A percentile compares a stretch with the other conserved stretches of the same genome.
phyloP scores from a whole-genome alignment of 495 filamentous ascomycete species.

The Aspergillus homomorphus region DNA sequence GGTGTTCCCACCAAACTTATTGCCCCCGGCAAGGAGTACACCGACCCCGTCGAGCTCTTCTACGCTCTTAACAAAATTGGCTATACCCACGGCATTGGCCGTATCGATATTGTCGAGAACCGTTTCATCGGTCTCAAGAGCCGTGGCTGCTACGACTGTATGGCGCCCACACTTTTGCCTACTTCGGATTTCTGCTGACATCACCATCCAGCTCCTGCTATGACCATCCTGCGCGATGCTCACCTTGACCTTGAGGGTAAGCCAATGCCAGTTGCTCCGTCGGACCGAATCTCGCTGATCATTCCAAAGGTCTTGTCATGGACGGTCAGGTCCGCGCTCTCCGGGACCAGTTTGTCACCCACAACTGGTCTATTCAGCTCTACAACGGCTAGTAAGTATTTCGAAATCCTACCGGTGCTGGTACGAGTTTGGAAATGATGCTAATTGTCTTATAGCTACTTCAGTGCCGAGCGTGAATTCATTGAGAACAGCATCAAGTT shows the following conservation, averaged over 20 bases:
- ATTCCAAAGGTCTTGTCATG: slow-evolving; percentile 80
- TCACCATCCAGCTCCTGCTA: slow-evolving; percentile 50
- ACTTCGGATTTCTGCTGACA: neutral
- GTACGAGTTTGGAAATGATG: slow-evolving; percentile 4
- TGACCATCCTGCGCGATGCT: slow-evolving; percentile 71
- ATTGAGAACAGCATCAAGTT: slow-evolving; percentile 69
- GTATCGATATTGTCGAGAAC: slow-evolving; percentile 91
- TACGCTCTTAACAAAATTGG: slow-evolving; percentile 75
- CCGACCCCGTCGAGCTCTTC: slow-evolving; percentile 78
- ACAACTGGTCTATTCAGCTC: slow-evolving; percentile 59
- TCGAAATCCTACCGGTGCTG: slow-evolving; percentile 27
- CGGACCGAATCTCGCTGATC: slow-evolving; percentile 26
- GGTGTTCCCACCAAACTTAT: slow-evolving; percentile 77
- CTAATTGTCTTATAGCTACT: slow-evolving; percentile 71
- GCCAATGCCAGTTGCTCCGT: slow-evolving; percentile 5
- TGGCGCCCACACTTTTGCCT: neutral
- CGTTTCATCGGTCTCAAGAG: slow-evolving; percentile 83
- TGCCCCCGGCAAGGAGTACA: slow-evolving; percentile 59
- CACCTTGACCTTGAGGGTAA: slow-evolving; percentile 50
- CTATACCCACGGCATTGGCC: slow-evolving; percentile 71
- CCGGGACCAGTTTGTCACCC: slow-evolving; percentile 74
- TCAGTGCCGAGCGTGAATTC: slow-evolving; percentile 77
- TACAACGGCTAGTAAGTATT: slow-evolving; percentile 14
- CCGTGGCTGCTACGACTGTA: slow-evolving; percentile 81
- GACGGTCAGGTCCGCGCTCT: slow-evolving; percentile 81